A percentile compares a stretch with the other conserved stretches of the same genome.
phyloP scores from a whole-genome alignment of 768 basidiomycete genomes.

The Lactifluus hygrophoroides region DNA sequence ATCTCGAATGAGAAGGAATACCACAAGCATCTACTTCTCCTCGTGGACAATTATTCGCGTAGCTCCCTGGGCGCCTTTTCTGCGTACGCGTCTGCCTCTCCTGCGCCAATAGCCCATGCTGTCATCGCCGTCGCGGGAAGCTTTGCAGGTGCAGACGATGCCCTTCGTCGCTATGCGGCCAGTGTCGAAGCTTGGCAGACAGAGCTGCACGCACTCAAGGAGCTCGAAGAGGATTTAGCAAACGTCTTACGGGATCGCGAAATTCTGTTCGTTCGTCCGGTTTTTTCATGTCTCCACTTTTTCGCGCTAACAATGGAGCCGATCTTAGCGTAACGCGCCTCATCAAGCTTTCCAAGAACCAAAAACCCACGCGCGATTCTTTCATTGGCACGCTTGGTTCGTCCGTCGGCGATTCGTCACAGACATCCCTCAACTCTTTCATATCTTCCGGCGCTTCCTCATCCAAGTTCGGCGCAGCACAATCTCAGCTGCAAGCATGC shows the following conservation, averaged over 20 bases:
- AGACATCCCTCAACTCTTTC: slow-evolving; percentile 18
- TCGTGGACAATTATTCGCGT: slow-evolving; percentile 48
- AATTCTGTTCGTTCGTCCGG: slow-evolving; percentile 50
- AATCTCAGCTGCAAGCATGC: slow-evolving; percentile 75
- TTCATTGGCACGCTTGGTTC: slow-evolving; percentile 33
- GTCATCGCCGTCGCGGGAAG: slow-evolving; percentile 47
- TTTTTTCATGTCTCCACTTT: neutral
- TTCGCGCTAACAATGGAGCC: neutral
- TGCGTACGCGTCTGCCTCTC: slow-evolving; percentile 64
- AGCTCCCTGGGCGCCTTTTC: slow-evolving; percentile 56
- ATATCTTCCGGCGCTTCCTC: slow-evolving; percentile 1
- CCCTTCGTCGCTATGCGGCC: slow-evolving; percentile 48
- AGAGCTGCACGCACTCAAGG: slow-evolving; percentile 49
- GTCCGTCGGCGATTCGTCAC: slow-evolving; percentile 33
- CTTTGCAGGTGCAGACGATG: slow-evolving; percentile 59
- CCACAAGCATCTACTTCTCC: slow-evolving; percentile 45
- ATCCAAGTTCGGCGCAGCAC: slow-evolving; percentile 53
- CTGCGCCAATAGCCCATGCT: slow-evolving; percentile 44
- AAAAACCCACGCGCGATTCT: slow-evolving; percentile 33
- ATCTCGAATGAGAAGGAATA: slow-evolving; percentile 66
- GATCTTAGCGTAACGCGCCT: slow-evolving; percentile 59
- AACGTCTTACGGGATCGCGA: slow-evolving; percentile 68
- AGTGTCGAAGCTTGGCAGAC: slow-evolving; percentile 61
- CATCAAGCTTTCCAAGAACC: slow-evolving; percentile 66
- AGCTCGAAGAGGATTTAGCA: slow-evolving; percentile 63